Evolutionary conservation across 371 early-diverging fungal species (phyloP), one percentile per base, ranked within the genome.

Genomic region (Actinomucor elegans): DNA sequence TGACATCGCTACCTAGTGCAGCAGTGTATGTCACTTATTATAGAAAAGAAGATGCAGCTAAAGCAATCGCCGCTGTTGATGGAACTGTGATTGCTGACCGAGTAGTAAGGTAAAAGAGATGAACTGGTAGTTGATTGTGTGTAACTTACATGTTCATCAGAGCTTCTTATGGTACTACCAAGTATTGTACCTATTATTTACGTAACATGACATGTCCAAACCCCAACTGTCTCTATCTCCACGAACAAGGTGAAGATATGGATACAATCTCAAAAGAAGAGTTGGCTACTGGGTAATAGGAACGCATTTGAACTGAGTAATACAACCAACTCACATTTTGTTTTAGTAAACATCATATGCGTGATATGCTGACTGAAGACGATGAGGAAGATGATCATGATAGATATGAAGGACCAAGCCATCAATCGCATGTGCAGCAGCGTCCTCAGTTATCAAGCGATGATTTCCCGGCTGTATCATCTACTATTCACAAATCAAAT

Each of bases 11-110:
- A 78, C 80, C 11, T 26, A 68, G 75, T 33, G 54, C 71, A n/a
- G 63, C 75, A 2, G 63, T 96, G 5, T 97, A 97, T 64, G 86
- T 98, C 48, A 96, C 96, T 8, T 98, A 88, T 74, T 75, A 79
- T 14, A 71, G 80, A 21, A 91, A 94, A 58, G 95, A 94, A 49
- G 97, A 96, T 46, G 96, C 99, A 10, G 84, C 91, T 20, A 81
- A 82, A 48, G 92, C 95, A 7, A 94, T 97, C 42, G 87, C 84
- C 20, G 90, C 91, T 1, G 88, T 97, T 7, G 97, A 98, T 71
- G 96, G 97, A 3, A 88, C 86, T 53, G 70, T 83, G 8, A 87
- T 79, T 60, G 97, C 96, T 52, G 94, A 92, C 26, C 83, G 87
- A 59, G 75, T 89, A 20, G 68, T 97, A 20, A 86, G 84, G 87